phyloP scores from a whole-genome alignment of 2,329 filamentous ascomycete species.

The Pseudocercospora musae region DNA sequence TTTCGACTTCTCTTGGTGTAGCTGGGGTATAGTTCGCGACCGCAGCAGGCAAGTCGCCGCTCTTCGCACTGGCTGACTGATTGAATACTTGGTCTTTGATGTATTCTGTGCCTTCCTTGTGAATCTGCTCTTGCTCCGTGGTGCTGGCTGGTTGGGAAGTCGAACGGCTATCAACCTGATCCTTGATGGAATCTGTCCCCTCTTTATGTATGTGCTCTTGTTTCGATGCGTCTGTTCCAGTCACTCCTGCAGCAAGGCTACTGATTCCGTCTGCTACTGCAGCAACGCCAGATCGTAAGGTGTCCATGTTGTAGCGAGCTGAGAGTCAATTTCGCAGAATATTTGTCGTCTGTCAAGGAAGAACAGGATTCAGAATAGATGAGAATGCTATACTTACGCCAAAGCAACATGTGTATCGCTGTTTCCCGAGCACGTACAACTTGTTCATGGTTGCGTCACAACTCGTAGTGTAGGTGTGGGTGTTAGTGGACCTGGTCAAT shows the following conservation, averaged over 20 bases:
- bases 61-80: neutral
- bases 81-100: conserved; percentile 8
- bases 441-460: conserved; percentile 3
- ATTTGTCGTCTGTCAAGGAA: neutral
- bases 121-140: conserved; percentile 6
- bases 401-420: neutral
- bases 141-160: neutral
- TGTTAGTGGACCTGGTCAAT: neutral
- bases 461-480: neutral
- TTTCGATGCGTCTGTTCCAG: neutral
- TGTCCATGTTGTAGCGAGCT: neutral
- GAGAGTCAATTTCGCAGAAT: neutral
- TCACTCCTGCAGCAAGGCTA: neutral
- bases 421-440: neutral
- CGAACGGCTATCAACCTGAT: neutral
- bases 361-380: neutral
- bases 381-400: neutral
- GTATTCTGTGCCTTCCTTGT: conserved; percentile 7
- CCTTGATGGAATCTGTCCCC: conserved; percentile 13
- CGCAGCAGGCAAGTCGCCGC: neutral
- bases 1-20: neutral
- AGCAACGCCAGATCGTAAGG: neutral
- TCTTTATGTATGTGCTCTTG: conserved; percentile 7
- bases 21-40: neutral
- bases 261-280: neutral